Evolutionary conservation across 2,329 filamentous ascomycete species (phyloP), one percentile per base, ranked within the genome.

Genomic region (Pestalotiopsis sp.): DNA sequence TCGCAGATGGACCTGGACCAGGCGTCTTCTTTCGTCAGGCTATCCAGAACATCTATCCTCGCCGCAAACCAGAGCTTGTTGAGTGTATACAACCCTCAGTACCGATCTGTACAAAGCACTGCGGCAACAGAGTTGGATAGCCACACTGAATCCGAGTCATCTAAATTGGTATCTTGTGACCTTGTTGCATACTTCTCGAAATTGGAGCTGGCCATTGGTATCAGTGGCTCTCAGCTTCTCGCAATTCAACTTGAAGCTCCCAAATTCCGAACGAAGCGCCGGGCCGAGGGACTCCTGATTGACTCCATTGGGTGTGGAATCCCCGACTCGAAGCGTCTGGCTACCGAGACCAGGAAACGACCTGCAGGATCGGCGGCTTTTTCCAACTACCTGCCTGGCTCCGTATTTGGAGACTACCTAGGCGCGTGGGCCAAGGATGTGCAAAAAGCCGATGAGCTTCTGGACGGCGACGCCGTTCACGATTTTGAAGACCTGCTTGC

Each of bases 281-380:
- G 86, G 52, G 81, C 83, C 1, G 86, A 88, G 65, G 90, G 91
- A 9, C 82, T 93, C 7, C 81, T 95, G 31, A 91, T 93, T 41
- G 92, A 95, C 75, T 92, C 92, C 0, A 88, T 95, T 66, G 91
- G 92, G 1, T 90, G 90, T 69, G 92, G 91, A 2, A 81, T 87
- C 4, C 74, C 83, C 1, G 78, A 80, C 12, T 74, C 81, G 3
- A 81, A 82, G 71, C 72, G 81, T 20, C 66, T 75, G 5, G 81
- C 82, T 70, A 25, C 68, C 25, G 38, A 80, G 75, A 61, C 69
- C 67, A 4, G 78, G 77, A 69, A 73, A 73, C 39, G 66, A 66
- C 78, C 79, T 4, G 75, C 75, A 2, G 68, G 76, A 6, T 62
- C 73, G 4, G 80, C 77, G 0, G 72, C 78, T 41, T 81, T 82